These are phyloP conservation scores for Hyphopichia fennica DNA, from an alignment of 1,139 yeast species.

Conservation along the genomic window DNA sequence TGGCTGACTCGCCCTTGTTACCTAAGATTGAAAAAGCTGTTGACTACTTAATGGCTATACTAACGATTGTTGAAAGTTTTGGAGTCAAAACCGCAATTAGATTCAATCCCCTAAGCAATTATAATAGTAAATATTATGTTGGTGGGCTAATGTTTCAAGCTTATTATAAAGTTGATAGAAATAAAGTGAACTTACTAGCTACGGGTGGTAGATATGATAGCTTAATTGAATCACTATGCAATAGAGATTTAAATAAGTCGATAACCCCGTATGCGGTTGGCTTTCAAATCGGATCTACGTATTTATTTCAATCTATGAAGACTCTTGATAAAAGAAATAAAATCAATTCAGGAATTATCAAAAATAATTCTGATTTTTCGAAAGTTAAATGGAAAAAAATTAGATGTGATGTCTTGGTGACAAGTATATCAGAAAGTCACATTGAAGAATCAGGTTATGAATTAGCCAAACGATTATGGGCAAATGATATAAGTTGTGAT, in stretches of 20 bases:
- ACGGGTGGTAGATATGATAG: slow-evolving; percentile 93
- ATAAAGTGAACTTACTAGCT: slow-evolving; percentile 54
- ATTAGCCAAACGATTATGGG: slow-evolving; percentile 68
- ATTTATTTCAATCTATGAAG: slow-evolving; percentile 44
- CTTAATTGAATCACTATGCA: slow-evolving; percentile 62
- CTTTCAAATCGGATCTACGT: slow-evolving; percentile 57
- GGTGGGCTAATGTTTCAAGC: slow-evolving; percentile 90
- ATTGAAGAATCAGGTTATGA: slow-evolving; percentile 62
- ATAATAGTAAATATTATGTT: slow-evolving; percentile 73
- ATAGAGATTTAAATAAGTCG: slow-evolving; percentile 25
- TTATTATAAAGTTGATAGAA: slow-evolving; percentile 53
- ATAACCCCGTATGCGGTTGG: slow-evolving; percentile 70
- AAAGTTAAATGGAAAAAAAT: slow-evolving; percentile 28
- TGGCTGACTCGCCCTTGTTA: slow-evolving; percentile 74
- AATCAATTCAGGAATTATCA: slow-evolving; percentile 28
- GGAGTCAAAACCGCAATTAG: slow-evolving; percentile 40
- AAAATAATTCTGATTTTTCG: slow-evolving; percentile 39
- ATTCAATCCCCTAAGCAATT: slow-evolving; percentile 76
- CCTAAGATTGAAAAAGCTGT: slow-evolving; percentile 63
- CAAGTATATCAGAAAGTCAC: slow-evolving; percentile 58
- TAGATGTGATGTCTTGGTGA: slow-evolving; percentile 79
- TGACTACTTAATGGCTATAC: slow-evolving; percentile 56
- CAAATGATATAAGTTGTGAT: slow-evolving; percentile 69
- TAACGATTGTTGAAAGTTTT: slow-evolving; percentile 53
- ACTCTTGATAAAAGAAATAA: slow-evolving; percentile 23